Base-by-base conservation (phyloP, 306 rosid species). In the Macrotyloma uniflorum region DNA sequence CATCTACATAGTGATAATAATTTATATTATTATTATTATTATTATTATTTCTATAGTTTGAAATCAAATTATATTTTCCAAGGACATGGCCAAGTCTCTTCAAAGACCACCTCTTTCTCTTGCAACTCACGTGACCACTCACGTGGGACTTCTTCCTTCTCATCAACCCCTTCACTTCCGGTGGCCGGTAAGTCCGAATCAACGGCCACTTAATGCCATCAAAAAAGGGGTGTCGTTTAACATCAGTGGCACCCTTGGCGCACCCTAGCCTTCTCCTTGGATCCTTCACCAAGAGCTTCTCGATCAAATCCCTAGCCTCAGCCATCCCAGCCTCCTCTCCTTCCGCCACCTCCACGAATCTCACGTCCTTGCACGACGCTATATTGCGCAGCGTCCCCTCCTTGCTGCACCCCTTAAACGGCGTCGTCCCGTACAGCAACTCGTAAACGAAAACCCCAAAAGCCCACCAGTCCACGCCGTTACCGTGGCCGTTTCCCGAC, bases 391-490 rank as follows among this genome's bases (percentile, higher is more conserved):
- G 84, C 0, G 98, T 92, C 66, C 67, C 63, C 82, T 95, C 98
- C 16, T 91, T 95, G 58, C 42, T 91, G 26, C 71, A 85, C 15
- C 98, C 98, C 16, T 88, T 89, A 76, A 95, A 95, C 75, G 98
- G 98, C 74, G 98, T 89, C 76, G 90, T 86, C 0, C 97, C 98
- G n/a, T 86, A 83, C 6, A 89, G 18, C 12, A 95, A 14, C 74
- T 95, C 98, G 71, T 88, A 89, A 4, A 92, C 1, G 4, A 95
- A 87, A 8, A 95, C 88, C 24, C 98, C 98, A 0, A 92, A 92
- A 8, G 98, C 98, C 98, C 98, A 95, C 98, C 98, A 95, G 26
- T 95, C 98, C 2, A 95, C 98, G 8, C 92, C 97, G 72, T 79
- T 95, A 0, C 98, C 97, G 68, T 95, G 98, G 0, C 98, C 97